phyloP scores from a whole-genome alignment of 1,284 basidiomycete genomes.

The Ustilago loliicola region DNA sequence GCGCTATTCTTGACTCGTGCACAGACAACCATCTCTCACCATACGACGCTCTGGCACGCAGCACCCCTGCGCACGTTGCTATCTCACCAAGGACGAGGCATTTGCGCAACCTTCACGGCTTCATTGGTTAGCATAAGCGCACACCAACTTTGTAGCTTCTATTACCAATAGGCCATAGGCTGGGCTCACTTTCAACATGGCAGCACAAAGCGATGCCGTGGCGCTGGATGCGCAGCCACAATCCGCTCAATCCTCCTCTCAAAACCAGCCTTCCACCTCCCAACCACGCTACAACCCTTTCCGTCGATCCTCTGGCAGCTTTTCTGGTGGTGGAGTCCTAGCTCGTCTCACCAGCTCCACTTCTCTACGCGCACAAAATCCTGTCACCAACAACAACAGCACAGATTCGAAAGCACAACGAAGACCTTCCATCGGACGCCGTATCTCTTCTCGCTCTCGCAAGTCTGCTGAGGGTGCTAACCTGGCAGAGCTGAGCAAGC shows the following conservation, averaged over 20 bases:
- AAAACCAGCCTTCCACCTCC: conserved; percentile 10
- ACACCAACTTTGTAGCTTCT: background rate
- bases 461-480: conserved; percentile 37
- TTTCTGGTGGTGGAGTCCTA: conserved; percentile 18
- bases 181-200: conserved; percentile 11
- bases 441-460: conserved; percentile 37
- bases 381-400: background rate
- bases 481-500: conserved; percentile 46
- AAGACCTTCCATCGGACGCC: conserved; percentile 35
- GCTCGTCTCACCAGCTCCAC: conserved; percentile 31
- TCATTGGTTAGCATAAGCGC: background rate
- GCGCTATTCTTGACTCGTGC: background rate
- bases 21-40: background rate
- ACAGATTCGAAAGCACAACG: background rate
- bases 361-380: conserved; percentile 14
- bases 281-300: conserved; percentile 29
- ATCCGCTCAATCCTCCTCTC: conserved; percentile 14
- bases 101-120: conserved; percentile 1
- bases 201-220: conserved; percentile 5
- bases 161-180: background rate
- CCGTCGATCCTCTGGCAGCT: conserved; percentile 31
- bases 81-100: background rate
- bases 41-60: no score
- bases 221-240: conserved; percentile 28
- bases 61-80: background rate